These are phyloP conservation scores for Yamagishiella unicocca DNA, from an alignment of 139 green algal genomes.

Conservation along the genomic window DNA sequence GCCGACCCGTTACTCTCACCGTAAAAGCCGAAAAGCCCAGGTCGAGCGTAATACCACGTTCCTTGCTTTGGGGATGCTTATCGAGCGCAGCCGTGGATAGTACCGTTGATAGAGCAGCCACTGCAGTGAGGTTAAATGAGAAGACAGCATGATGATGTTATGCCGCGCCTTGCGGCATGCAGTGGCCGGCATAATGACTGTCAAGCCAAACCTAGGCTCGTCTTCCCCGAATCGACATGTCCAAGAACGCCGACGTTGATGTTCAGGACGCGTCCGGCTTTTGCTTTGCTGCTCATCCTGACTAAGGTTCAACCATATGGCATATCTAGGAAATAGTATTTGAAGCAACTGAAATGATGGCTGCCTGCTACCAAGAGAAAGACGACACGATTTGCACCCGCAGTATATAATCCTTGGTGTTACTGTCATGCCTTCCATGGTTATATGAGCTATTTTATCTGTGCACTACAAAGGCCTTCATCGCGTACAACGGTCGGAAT, in stretches of 20 bases:
- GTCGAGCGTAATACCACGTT: constrained; percentile 97
- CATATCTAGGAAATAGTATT: no score
- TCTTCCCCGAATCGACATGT: constrained; percentile 98
- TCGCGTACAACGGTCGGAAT: no score
- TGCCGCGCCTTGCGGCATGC: neutral
- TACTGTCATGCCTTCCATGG: no score
- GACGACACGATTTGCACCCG: no score
- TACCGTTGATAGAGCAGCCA: constrained; percentile 88
- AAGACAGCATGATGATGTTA: neutral
- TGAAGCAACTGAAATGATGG: no score
- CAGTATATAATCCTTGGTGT: no score
- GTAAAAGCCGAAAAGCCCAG: constrained; percentile 96
- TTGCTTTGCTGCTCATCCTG: neutral
- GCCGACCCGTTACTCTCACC: constrained; percentile 44
- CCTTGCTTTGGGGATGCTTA: constrained; percentile 95
- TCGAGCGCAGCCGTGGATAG: constrained; percentile 96
- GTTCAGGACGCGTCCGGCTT: constrained; percentile 67
- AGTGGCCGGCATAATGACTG: no score
- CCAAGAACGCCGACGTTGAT: constrained; percentile 95
- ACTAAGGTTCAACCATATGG: no score
- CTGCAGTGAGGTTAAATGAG: constrained; percentile 53
- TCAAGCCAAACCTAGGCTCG: constrained; percentile 91
- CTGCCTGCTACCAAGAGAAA: no score
- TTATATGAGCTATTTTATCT: no score
- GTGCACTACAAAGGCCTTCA: no score